Evolutionary conservation across 352 stramenopile species (phyloP).

Genomic region (Aphanomyces astaci): DNA sequence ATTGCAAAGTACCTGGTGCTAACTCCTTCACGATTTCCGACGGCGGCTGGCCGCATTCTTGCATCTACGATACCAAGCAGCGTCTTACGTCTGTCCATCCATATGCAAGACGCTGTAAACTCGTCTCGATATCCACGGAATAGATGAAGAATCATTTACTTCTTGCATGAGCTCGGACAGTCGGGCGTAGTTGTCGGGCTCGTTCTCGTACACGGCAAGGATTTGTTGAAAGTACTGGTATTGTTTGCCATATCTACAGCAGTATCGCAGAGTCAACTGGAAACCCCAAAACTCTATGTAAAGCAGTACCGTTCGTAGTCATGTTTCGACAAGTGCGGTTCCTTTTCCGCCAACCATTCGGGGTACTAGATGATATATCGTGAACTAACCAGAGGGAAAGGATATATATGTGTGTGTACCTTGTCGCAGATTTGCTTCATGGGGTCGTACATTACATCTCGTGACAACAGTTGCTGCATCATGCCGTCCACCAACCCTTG

Average conservation of each 20-base stretch:
- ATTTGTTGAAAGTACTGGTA: constrained; percentile 97
- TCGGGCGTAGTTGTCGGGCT: constrained; percentile 92
- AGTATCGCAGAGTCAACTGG: background rate
- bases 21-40: constrained; percentile 98
- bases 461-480: constrained; percentile 96
- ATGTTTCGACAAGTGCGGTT: constrained; percentile 76
- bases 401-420: too few relatives aligned
- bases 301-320: constrained; percentile 81
- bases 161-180: constrained; percentile 98
- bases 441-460: constrained; percentile 99
- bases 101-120: too few relatives aligned
- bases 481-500: constrained; percentile 95
- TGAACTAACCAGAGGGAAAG: background rate
- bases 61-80: constrained; percentile 37
- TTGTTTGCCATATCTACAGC: constrained; percentile 89
- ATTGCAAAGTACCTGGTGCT: constrained; percentile 72
- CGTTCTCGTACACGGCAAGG: constrained; percentile 93
- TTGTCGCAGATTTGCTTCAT: constrained; percentile 93
- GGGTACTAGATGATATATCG: constrained; percentile 79
- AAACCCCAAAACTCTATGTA: background rate
- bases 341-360: constrained; percentile 92
- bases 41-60: constrained; percentile 91
- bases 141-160: constrained; percentile 27
- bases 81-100: background rate
- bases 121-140: too few relatives aligned